Conservation (phyloP, 208 protist species). For the Herpetomonas tarakana region DNA sequence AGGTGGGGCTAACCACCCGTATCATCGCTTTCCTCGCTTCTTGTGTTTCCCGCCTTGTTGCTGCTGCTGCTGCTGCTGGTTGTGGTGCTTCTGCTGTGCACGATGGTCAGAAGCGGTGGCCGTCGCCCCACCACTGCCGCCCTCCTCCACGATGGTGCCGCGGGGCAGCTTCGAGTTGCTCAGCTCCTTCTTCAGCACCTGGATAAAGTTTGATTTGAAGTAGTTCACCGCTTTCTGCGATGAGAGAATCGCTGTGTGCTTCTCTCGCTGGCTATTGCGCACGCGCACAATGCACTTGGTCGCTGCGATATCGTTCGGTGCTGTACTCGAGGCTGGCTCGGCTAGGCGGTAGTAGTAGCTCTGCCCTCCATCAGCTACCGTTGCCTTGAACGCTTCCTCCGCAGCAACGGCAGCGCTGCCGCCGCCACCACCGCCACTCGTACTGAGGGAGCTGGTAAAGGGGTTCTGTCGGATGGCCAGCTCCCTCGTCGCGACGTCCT, state of each 20-base stretch:
- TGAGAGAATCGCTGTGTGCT: slow-evolving; percentile 52
- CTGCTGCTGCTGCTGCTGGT: slow-evolving; percentile 1
- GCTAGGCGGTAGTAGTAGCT: slow-evolving; percentile 30
- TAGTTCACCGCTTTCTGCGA: slow-evolving; percentile 68
- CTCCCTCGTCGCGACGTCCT: slow-evolving; percentile 4
- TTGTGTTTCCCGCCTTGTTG: neutral
- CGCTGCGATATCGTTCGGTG: slow-evolving; percentile 20
- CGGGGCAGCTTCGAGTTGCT: slow-evolving; percentile 41
- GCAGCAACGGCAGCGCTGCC: neutral
- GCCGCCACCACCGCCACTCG: neutral
- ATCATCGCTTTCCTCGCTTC: neutral
- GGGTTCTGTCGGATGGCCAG: slow-evolving; percentile 18
- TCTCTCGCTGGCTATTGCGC: slow-evolving; percentile 57
- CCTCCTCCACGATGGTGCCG: slow-evolving; percentile 19
- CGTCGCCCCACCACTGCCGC: too few species aligned
- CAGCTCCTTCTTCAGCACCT: slow-evolving; percentile 71
- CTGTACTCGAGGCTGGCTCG: slow-evolving; percentile 15
- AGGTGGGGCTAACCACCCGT: too few species aligned
- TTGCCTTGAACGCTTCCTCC: neutral
- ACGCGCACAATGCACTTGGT: slow-evolving; percentile 77
- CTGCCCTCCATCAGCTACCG: slow-evolving; percentile 1
- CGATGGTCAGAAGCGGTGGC: too few species aligned
- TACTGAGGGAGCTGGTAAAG: slow-evolving; percentile 8
- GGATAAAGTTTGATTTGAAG: slow-evolving; percentile 73
- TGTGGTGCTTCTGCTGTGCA: slow-evolving; percentile 10